Evolutionary conservation across 2,329 filamentous ascomycete genomes (phyloP).

Genomic region (Pestalotiopsis sp.): DNA sequence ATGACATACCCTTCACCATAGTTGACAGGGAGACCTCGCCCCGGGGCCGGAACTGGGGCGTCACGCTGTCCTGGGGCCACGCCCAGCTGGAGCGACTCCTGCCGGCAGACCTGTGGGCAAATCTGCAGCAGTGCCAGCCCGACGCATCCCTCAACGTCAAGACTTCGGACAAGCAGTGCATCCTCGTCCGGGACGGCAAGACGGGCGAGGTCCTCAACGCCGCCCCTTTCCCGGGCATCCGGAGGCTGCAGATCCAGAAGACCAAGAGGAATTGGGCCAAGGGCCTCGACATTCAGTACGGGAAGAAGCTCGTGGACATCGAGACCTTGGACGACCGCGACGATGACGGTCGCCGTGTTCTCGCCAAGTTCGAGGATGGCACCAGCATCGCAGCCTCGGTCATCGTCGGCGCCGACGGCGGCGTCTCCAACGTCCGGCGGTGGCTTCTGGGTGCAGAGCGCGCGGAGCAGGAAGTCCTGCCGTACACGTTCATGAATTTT

Average conservation of each 20-base stretch:
- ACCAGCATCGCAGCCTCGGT: not conserved
- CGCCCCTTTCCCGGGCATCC: not conserved
- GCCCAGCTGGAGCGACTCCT: not conserved
- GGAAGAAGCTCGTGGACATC: slow-evolving; percentile 16
- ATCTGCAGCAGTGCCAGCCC: slow-evolving; percentile 5
- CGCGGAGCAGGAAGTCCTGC: slow-evolving; percentile 15
- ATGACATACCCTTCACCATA: not conserved
- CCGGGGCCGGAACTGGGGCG: slow-evolving; percentile 2
- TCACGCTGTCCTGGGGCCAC: slow-evolving; percentile 4
- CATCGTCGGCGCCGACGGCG: slow-evolving; percentile 10
- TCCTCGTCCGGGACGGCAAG: not conserved
- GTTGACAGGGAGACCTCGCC: not conserved
- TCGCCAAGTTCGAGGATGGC: slow-evolving; percentile 12
- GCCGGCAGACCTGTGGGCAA: not conserved
- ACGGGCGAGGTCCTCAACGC: not conserved
- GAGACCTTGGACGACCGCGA: not conserved
- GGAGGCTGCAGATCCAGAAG: slow-evolving; percentile 10
- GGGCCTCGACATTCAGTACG: slow-evolving; percentile 14
- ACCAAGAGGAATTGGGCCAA: not conserved
- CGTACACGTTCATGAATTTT: slow-evolving; percentile 19
- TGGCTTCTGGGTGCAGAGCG: slow-evolving; percentile 16
- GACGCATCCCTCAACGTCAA: slow-evolving; percentile 1
- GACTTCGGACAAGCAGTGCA: not conserved
- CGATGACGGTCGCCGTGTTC: not conserved
- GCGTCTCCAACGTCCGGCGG: slow-evolving; percentile 15